Evolutionary conservation across 768 basidiomycete genomes (phyloP), one percentile per base, ranked within the genome.

Genomic region (Boletus pseudopeckii): DNA sequence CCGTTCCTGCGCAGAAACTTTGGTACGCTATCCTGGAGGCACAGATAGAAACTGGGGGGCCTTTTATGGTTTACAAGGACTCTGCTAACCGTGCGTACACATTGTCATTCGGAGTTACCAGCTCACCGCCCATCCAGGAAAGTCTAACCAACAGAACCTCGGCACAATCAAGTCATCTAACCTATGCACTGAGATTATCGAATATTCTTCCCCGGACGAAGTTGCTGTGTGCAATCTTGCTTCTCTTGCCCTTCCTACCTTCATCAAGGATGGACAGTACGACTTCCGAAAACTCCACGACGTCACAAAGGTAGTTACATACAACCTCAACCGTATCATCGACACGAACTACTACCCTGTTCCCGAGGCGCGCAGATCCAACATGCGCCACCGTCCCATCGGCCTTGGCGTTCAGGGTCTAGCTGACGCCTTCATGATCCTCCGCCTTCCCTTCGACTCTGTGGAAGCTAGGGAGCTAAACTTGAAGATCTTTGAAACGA

Each of bases 91-190:
- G 92, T 94, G 63, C 50, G 88, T 74, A 1, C 11, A 17, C 17
- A 24, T 33, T 39, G 42, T 50, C 15, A 34, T 45, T 47, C n/a
- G 36, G 22, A 22, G 28, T 33, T 41, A 37, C 13, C 38, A 17
- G 20, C 40, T 57, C 22, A 60, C 20, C 8, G 43, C 20, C 15
- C 11, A 5, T 34, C n/a, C 4, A 95, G 91, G 80, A 62, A 99
- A 99, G 76, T 98, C 95, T 14, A 99, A 99, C 76, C 97, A 99
- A 72, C 85, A 93, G 76, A 97, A 99, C 74, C 80, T 99, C 26
- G 97, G 97, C 30, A 96, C 92, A 8, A 98, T 99, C 86, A 98
- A 97, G 77, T 98, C 94, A 1, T 98, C 96, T 47, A 99, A 99
- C 70, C 78, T 99, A 44, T 99, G 97, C 78, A 98, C 96, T 5